phyloP scores from a whole-genome alignment of 257 asterid species.

The Solanum etuberosum region DNA sequence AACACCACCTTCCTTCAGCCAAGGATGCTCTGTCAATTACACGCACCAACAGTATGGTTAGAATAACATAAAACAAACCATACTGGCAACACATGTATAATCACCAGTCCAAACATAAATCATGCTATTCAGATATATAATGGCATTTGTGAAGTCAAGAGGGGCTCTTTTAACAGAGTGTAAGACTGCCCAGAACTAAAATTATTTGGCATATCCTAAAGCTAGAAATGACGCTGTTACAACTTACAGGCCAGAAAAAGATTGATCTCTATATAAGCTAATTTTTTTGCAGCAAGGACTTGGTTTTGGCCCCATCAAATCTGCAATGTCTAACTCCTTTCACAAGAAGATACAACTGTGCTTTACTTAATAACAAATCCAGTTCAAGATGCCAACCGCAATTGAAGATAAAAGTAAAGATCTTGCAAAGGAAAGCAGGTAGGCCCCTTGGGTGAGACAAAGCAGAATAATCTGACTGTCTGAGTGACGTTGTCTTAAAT shows the following conservation, averaged over 20 bases:
- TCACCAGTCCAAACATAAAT: not conserved
- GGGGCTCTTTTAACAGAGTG: not conserved
- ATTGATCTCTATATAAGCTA: not conserved
- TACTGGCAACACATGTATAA: not conserved
- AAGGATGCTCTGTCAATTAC: slow-evolving; percentile 59
- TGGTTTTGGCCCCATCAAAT: not conserved
- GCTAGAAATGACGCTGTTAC: not conserved
- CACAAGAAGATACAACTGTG: not conserved
- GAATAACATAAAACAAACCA: not conserved
- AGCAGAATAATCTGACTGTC: not conserved
- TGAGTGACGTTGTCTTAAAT: not conserved
- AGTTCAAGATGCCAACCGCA: not conserved
- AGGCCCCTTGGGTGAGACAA: not conserved
- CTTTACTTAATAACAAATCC: not conserved
- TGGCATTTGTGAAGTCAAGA: not conserved
- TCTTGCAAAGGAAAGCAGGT: not conserved
- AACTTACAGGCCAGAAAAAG: not conserved
- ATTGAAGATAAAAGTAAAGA: not conserved
- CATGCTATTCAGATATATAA: not conserved
- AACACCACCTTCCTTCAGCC: slow-evolving; percentile 77
- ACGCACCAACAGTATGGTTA: not conserved
- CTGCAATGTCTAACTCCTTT: not conserved
- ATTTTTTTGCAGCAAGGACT: not conserved
- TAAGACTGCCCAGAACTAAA: not conserved
- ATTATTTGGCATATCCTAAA: not conserved